Evolutionary conservation across 495 filamentous ascomycete species (phyloP), one percentile per base, ranked within the genome.

Genomic region (Lichina pygmaea): DNA sequence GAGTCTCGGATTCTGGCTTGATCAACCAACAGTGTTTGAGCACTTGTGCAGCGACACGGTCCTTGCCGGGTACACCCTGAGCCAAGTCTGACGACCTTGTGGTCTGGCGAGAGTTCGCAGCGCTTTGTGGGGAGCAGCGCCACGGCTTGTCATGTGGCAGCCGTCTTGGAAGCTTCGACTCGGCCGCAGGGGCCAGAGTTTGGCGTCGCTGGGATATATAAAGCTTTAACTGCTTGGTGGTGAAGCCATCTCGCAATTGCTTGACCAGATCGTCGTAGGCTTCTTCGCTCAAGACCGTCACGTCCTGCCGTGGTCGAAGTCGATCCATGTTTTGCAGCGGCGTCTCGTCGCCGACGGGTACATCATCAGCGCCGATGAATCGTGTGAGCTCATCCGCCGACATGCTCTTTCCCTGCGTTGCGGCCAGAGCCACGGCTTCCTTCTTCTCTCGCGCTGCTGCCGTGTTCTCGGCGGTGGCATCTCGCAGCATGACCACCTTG

Each of bases 401-500:
- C 15, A 11, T 39, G 36, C 11, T 5, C 36, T 43, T 43, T 43
- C 16, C 15, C 16, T 11, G 2, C 42, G 2, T 43, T 43, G 15
- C 10, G 30, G 10, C 15, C 10, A 24, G 42, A 2, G 16, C 42
- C 3, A 32, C 30, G 2, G 42, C 30, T 43, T 24, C 6, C 42
- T 24, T 32, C 42, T 39, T 15, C 11, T 39, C 11, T 39, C 13
- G 42, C 10, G 10, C 9, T 47, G n/a, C 30, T 46, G 10, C 16
- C 45, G 16, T 33, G 15, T 10, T 24, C n/a, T 43, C 13, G 10
- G 31, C 13, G 36, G 8, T 46, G 10, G 41, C 16, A 13, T 48
- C 46, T 46, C 46, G 46, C 11, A 48, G 32, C 10, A 48, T 15
- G 10, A 48, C 43, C n/a, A 48, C 46, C 17, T 48, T 8, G 8